phyloP scores from a whole-genome alignment of 805 yeast species.

The Metschnikowia cerradonensis region DNA sequence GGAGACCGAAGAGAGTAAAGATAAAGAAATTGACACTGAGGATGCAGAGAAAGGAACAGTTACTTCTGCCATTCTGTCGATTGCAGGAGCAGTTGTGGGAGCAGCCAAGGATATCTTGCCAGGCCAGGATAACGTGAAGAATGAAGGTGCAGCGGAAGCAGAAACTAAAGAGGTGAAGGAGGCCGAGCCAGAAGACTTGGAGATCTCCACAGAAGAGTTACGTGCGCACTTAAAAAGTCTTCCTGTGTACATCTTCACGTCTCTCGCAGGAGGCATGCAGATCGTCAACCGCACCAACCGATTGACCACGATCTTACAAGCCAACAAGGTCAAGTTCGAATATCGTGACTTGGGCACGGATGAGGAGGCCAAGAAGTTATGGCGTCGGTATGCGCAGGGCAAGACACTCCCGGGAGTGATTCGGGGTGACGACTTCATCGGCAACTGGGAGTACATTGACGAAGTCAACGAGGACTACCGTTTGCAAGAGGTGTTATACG shows the following conservation, averaged over 20 bases:
- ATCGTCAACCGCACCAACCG: slow-evolving; percentile 75
- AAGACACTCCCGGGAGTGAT: slow-evolving; percentile 81
- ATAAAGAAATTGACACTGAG: background rate
- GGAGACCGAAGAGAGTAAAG: background rate
- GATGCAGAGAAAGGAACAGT: background rate
- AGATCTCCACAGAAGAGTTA: slow-evolving; percentile 39
- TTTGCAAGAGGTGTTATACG: slow-evolving; percentile 60
- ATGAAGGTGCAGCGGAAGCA: background rate
- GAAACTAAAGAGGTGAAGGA: slow-evolving; percentile 5
- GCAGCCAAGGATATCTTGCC: slow-evolving; percentile 2
- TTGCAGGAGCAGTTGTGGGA: background rate
- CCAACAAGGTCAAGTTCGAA: slow-evolving; percentile 63
- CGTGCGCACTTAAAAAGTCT: slow-evolving; percentile 41
- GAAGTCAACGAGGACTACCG: slow-evolving; percentile 80
- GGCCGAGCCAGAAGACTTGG: slow-evolving; percentile 22
- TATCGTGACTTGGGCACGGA: slow-evolving; percentile 84
- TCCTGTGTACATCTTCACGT: slow-evolving; percentile 77
- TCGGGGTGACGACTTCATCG: slow-evolving; percentile 75
- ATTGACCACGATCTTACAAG: slow-evolving; percentile 67
- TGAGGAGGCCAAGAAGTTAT: slow-evolving; percentile 75
- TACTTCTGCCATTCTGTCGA: background rate
- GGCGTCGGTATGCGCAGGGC: slow-evolving; percentile 74
- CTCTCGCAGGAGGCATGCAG: slow-evolving; percentile 83
- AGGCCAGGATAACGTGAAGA: background rate
- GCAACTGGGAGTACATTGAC: slow-evolving; percentile 81